phyloP scores from a whole-genome alignment of 306 rosid species.

The Trifolium fragiferum region DNA sequence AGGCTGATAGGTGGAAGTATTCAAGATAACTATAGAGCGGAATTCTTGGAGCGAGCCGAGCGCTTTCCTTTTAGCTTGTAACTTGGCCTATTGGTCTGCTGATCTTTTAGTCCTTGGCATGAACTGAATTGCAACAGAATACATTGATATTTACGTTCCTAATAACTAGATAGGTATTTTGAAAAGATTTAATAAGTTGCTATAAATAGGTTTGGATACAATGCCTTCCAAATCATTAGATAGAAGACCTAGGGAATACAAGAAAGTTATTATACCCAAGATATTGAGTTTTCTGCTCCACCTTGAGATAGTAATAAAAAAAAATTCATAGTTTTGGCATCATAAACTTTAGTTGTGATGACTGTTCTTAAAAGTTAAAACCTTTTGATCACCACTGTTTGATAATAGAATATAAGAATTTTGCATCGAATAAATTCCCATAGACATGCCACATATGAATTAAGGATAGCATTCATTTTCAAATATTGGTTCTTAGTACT shows the following conservation, averaged over 20 bases:
- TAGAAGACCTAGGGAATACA: conserved; percentile 13
- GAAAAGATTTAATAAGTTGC: too few species aligned
- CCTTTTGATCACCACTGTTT: conserved; percentile 1
- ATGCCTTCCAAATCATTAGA: conserved; percentile 13
- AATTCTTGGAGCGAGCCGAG: too few species aligned
- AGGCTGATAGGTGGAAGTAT: too few species aligned
- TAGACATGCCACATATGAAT: not conserved
- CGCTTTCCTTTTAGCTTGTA: too few species aligned
- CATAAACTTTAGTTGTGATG: conserved; percentile 13
- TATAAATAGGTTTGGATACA: too few species aligned
- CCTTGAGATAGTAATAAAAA: not conserved
- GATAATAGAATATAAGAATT: conserved; percentile 2
- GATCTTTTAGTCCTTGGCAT: too few species aligned
- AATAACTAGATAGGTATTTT: too few species aligned
- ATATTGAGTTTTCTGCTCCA: conserved; percentile 22
- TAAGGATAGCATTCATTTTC: not conserved
- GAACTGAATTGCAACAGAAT: too few species aligned
- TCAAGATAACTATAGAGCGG: too few species aligned
- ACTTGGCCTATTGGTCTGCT: too few species aligned
- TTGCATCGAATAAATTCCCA: conserved; percentile 31
- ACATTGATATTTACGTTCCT: too few species aligned
- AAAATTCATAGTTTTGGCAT: conserved; percentile 14
- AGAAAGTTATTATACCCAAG: not conserved
- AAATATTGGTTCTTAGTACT: conserved; percentile 31
- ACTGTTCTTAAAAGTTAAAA: conserved; percentile 8